Evolutionary conservation across 1,284 basidiomycete species (phyloP).

Genomic region (Austroboletus rostrupii): DNA sequence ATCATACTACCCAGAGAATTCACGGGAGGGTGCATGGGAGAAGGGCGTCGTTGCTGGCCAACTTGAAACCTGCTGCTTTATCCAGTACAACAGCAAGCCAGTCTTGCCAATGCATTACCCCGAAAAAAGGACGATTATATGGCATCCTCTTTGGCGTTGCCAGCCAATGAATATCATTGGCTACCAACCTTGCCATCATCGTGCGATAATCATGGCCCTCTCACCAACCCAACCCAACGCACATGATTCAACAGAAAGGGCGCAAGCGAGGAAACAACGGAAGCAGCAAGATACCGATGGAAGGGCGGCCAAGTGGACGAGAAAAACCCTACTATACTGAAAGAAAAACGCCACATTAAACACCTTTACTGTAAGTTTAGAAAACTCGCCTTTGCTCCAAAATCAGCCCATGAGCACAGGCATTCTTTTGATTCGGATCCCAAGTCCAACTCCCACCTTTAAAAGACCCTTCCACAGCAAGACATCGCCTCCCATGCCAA

Average conservation of each 20-base stretch:
- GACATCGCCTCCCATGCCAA: constrained; percentile 6
- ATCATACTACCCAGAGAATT: background rate
- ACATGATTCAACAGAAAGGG: constrained; percentile 4
- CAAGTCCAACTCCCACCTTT: no score
- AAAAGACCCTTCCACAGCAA: constrained; percentile 19
- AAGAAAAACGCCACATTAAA: background rate
- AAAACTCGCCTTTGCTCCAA: constrained; percentile 2
- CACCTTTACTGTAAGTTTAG: background rate
- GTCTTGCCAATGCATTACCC: background rate
- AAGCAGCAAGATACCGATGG: background rate
- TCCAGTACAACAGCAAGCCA: constrained; percentile 4
- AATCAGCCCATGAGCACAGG: background rate
- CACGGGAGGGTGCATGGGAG: background rate
- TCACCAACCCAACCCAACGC: background rate
- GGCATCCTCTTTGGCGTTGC: constrained; percentile 1
- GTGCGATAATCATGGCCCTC: background rate
- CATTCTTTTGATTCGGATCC: background rate
- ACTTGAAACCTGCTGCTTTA: no score
- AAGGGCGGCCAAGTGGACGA: background rate
- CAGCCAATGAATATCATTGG: constrained; percentile 4
- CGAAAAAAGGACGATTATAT: background rate
- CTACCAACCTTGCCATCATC: constrained; percentile 1
- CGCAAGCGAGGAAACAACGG: background rate
- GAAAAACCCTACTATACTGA: background rate
- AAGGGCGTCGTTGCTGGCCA: no score